A percentile compares a stretch with the other conserved stretches of the same genome.
Evolutionary conservation across 106 monocot species (phyloP).

Genomic region (Dendrobium catenatum): DNA sequence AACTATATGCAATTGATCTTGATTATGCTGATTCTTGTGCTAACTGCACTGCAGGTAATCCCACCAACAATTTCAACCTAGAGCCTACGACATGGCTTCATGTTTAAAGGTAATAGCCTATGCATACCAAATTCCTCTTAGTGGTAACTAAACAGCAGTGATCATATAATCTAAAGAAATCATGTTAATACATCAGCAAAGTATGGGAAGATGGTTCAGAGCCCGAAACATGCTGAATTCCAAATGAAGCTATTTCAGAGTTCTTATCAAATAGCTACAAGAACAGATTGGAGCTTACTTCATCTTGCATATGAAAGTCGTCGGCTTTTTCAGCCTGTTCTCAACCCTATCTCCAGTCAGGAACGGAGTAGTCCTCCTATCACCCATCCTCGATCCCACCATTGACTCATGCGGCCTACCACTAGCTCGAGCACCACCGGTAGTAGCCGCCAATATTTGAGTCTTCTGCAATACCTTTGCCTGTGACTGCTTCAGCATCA

Average conservation of each 20-base stretch:
- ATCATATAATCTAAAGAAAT: background rate
- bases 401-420: constrained; percentile 42
- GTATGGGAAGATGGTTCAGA: background rate
- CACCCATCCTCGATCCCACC: constrained; percentile 41
- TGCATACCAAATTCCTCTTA: too few relatives aligned
- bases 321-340: constrained; percentile 89
- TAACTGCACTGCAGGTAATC: too few relatives aligned
- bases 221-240: background rate
- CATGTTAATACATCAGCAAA: background rate
- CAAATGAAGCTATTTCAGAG: background rate
- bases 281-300: constrained; percentile 41
- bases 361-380: constrained; percentile 32
- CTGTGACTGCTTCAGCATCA: constrained; percentile 71
- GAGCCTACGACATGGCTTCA: too few relatives aligned
- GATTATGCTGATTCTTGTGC: too few relatives aligned
- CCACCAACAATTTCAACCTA: too few relatives aligned
- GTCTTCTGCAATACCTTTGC: constrained; percentile 68
- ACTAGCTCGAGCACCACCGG: background rate
- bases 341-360: constrained; percentile 59
- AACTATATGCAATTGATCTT: too few relatives aligned
- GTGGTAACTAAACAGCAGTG: background rate
- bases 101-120: too few relatives aligned
- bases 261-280: background rate
- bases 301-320: constrained; percentile 90
- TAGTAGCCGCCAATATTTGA: constrained; percentile 26